Evolutionary conservation across 1,284 basidiomycete species (phyloP).

Genomic region (Lentinula novae-zelandiae): DNA sequence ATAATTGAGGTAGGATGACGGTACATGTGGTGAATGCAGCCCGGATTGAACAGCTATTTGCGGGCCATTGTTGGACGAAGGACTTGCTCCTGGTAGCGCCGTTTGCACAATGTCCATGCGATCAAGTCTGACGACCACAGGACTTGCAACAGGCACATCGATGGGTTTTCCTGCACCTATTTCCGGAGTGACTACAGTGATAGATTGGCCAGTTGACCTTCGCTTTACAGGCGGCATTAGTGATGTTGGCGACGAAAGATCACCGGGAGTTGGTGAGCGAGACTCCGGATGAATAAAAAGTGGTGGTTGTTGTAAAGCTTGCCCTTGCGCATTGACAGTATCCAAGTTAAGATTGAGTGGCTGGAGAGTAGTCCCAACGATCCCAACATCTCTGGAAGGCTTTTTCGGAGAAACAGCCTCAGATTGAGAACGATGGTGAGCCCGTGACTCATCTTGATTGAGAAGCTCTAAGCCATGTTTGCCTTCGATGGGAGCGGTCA

Average conservation of each 20-base stretch:
- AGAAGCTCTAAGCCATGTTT: slow-evolving; percentile 9
- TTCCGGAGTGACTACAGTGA: slow-evolving; percentile 43
- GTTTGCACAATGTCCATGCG: background rate
- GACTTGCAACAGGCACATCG: slow-evolving; percentile 52
- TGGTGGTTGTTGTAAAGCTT: slow-evolving; percentile 35
- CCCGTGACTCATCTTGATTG: slow-evolving; percentile 7
- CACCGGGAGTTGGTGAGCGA: slow-evolving; percentile 40
- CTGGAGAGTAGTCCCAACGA: slow-evolving; percentile 41
- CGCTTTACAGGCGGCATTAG: slow-evolving; percentile 21
- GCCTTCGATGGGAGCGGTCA: slow-evolving; percentile 36
- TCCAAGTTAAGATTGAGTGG: slow-evolving; percentile 15
- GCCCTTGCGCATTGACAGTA: slow-evolving; percentile 11
- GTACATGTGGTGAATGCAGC: background rate
- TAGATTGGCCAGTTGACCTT: slow-evolving; percentile 20
- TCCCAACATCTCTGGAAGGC: slow-evolving; percentile 52
- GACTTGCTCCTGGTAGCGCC: background rate
- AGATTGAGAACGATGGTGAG: slow-evolving; percentile 44
- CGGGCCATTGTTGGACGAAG: slow-evolving; percentile 13
- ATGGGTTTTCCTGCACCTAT: slow-evolving; percentile 59
- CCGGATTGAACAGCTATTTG: slow-evolving; percentile 7
- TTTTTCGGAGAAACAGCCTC: slow-evolving; percentile 34
- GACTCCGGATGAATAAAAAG: slow-evolving; percentile 52
- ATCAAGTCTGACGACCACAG: slow-evolving; percentile 41
- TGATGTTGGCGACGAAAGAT: slow-evolving; percentile 26
- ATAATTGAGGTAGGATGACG: slow-evolving; percentile 50